phyloP scores from a whole-genome alignment of 1,284 basidiomycete species.

The Rugosomyces carneus region DNA sequence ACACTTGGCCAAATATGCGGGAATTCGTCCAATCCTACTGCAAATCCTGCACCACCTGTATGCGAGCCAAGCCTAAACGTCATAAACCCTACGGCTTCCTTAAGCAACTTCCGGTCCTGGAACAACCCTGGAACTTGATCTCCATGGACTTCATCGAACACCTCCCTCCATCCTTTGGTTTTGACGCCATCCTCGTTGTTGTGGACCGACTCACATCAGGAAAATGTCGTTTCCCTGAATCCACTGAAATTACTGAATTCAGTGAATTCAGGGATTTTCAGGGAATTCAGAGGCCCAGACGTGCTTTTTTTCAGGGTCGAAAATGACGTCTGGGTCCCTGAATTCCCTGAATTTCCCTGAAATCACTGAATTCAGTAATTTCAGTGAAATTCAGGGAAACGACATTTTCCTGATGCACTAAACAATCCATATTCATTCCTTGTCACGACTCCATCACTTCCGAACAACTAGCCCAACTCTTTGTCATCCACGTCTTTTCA shows the following conservation, averaged over 20 bases:
- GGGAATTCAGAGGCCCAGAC: too few relatives aligned
- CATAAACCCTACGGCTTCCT: constrained; percentile 31
- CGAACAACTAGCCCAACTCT: constrained; percentile 24
- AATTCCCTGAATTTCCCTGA: too few relatives aligned
- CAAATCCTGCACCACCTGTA: constrained; percentile 28
- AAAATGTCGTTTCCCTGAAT: too few relatives aligned
- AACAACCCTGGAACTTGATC: too few relatives aligned
- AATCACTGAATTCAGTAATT: too few relatives aligned
- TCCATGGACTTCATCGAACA: constrained; percentile 36
- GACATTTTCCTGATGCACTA: too few relatives aligned
- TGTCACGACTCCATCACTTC: constrained; percentile 24
- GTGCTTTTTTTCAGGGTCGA: too few relatives aligned
- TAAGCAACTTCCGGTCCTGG: constrained; percentile 6
- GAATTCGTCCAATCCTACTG: constrained; percentile 24
- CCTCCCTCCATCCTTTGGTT: constrained; percentile 26
- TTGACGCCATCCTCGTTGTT: constrained; percentile 33
- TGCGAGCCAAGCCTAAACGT: constrained; percentile 23
- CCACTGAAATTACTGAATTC: too few relatives aligned
- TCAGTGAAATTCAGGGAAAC: too few relatives aligned
- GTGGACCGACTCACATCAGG: constrained; percentile 30
- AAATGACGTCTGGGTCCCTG: too few relatives aligned
- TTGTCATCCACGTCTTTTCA: constrained; percentile 22
- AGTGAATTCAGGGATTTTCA: too few relatives aligned
- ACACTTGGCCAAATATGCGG: constrained; percentile 28
- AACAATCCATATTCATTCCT: constrained; percentile 30